Percentiles rank a stretch among this genome's conserved stretches.
Evolutionary conservation across 1,139 yeast species (phyloP).

Genomic region (Geotrichum carabidarum): DNA sequence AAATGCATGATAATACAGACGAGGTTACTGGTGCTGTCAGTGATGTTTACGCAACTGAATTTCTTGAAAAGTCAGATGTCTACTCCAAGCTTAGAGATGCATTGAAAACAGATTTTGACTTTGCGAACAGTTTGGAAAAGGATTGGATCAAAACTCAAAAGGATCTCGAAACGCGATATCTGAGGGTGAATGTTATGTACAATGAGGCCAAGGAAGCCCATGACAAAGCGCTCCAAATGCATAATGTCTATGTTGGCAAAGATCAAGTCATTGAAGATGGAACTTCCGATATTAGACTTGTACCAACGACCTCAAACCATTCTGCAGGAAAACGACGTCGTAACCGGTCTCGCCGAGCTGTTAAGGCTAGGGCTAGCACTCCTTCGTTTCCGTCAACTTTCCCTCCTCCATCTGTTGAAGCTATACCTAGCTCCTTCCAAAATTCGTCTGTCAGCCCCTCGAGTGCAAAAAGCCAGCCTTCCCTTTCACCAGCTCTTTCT

Average conservation of each 20-base stretch:
- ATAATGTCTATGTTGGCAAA: background rate
- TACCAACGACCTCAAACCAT: background rate
- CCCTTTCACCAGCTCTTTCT: background rate
- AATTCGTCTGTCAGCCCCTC: background rate
- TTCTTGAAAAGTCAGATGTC: constrained; percentile 23
- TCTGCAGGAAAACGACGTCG: background rate
- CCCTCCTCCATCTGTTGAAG: background rate
- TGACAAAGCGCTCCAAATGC: constrained; percentile 21
- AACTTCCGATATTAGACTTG: constrained; percentile 1
- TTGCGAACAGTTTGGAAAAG: constrained; percentile 30
- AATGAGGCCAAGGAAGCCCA: constrained; percentile 31
- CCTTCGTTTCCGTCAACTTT: background rate
- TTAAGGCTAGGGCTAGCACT: background rate
- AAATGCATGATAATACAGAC: constrained; percentile 24
- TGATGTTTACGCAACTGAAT: constrained; percentile 24
- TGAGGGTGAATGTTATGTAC: constrained; percentile 31
- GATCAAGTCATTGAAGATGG: background rate
- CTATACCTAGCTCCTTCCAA: background rate
- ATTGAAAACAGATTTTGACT: constrained; percentile 23
- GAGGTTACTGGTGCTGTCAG: constrained; percentile 25
- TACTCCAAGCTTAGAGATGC: constrained; percentile 27
- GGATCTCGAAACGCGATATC: constrained; percentile 34
- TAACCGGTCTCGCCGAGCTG: constrained; percentile 9
- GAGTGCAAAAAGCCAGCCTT: background rate
- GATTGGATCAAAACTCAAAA: constrained; percentile 35